A percentile compares a stretch with the other conserved stretches of the same genome.
These are phyloP conservation scores for Boletus fagicola DNA, from an alignment of 768 basidiomycete genomes.

Conservation along the genomic window DNA sequence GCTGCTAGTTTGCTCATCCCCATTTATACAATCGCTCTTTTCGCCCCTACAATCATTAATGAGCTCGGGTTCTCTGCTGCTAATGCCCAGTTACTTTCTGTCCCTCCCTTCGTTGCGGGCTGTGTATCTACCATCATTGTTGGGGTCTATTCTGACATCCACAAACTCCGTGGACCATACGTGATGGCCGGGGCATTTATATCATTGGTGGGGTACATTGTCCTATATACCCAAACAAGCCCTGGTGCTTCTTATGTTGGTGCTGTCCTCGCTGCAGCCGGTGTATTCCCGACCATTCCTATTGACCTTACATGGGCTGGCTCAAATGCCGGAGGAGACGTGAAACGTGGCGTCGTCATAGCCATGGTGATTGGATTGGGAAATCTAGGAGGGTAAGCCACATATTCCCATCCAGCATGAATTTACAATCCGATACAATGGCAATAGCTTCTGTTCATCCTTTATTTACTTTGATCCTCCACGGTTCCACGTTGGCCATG, in stretches of 20 bases:
- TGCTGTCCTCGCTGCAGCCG: slow-evolving; percentile 48
- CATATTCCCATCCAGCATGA: slow-evolving; percentile 14
- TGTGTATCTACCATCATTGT: slow-evolving; percentile 43
- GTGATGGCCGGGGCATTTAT: slow-evolving; percentile 42
- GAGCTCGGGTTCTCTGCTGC: slow-evolving; percentile 51
- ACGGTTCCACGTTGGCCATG: slow-evolving; percentile 38
- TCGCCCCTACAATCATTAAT: slow-evolving; percentile 50
- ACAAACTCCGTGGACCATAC: slow-evolving; percentile 47
- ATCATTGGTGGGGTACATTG: slow-evolving; percentile 50
- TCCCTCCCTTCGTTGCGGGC: slow-evolving; percentile 50
- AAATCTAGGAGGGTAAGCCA: slow-evolving; percentile 49
- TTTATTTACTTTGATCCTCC: slow-evolving; percentile 42
- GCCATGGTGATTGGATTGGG: slow-evolving; percentile 55
- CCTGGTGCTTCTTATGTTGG: slow-evolving; percentile 41
- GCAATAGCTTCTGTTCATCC: slow-evolving; percentile 40
- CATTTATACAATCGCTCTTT: slow-evolving; percentile 48
- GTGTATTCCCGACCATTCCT: slow-evolving; percentile 51
- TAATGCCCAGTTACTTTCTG: slow-evolving; percentile 48
- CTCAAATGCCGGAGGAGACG: slow-evolving; percentile 54
- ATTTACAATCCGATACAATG: slow-evolving; percentile 1
- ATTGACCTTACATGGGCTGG: slow-evolving; percentile 54
- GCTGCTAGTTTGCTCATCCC: slow-evolving; percentile 41
- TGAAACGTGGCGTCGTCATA: slow-evolving; percentile 49
- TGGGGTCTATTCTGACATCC: slow-evolving; percentile 43
- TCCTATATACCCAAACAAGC: slow-evolving; percentile 39